Conservation (phyloP, 1,284 basidiomycete species). For the Fistulinella staudtii region DNA sequence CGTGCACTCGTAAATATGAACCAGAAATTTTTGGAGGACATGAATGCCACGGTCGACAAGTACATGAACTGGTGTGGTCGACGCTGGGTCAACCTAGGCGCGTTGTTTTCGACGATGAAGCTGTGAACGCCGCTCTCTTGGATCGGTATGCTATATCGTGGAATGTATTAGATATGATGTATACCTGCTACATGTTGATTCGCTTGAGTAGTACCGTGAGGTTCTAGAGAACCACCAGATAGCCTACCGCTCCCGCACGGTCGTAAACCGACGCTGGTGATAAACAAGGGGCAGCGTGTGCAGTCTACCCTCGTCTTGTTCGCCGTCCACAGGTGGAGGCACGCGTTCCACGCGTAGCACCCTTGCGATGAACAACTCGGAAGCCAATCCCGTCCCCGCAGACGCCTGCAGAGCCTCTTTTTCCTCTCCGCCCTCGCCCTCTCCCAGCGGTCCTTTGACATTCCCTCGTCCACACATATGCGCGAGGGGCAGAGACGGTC, state of each 20-base stretch:
- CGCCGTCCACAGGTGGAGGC: not conserved
- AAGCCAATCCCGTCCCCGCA: conserved; percentile 18
- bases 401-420: conserved; percentile 13
- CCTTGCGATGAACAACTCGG: conserved; percentile 46
- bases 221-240: conserved; percentile 6
- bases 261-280: conserved; percentile 43
- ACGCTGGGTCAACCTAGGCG: conserved; percentile 78
- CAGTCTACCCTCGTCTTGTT: conserved; percentile 11
- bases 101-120: conserved; percentile 72
- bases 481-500: conserved; percentile 39
- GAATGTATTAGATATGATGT: conserved; percentile 11
- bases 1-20: conserved; percentile 48
- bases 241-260: conserved; percentile 22
- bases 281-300: conserved; percentile 43
- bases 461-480: conserved; percentile 24
- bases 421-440: not conserved
- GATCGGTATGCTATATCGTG: not conserved
- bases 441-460: not conserved
- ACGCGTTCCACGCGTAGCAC: conserved; percentile 43
- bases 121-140: conserved; percentile 26
- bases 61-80: conserved; percentile 83
- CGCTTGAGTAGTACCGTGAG: not conserved
- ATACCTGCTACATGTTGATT: conserved; percentile 1
- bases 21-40: conserved; percentile 43
- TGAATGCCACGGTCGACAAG: conserved; percentile 62